phyloP scores from a whole-genome alignment of 192 early-diverging fungal genomes.

The Backusella circina region DNA sequence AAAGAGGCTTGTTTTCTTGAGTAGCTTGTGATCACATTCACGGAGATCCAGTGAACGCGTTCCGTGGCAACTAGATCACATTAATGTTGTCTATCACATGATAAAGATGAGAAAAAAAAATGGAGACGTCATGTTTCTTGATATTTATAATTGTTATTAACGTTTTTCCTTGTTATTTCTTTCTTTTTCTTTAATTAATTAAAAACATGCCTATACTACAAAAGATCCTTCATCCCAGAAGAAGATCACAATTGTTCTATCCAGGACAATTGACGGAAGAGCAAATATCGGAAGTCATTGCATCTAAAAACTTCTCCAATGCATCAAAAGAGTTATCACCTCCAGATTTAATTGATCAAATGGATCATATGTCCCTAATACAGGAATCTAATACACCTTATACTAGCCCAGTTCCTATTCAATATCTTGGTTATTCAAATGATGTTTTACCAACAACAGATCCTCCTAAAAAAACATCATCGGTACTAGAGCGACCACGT shows the following conservation, averaged over 20 bases:
- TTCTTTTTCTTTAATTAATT: not conserved
- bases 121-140: not conserved
- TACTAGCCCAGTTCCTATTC: not conserved
- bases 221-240: not conserved
- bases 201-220: not conserved
- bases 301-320: not conserved
- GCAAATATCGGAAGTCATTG: not conserved
- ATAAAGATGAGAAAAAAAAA: not conserved
- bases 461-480: not conserved
- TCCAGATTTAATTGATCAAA: not conserved
- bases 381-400: not conserved
- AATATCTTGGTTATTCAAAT: not conserved
- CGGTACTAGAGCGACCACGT: not conserved
- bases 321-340: not conserved
- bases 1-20: not conserved
- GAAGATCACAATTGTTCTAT: not conserved
- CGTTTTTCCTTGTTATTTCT: not conserved
- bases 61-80: not conserved
- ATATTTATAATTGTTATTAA: not conserved
- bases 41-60: not conserved
- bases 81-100: not conserved
- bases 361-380: not conserved
- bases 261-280: not conserved
- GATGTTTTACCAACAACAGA: not conserved
- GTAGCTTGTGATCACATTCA: not conserved